Conservation (phyloP, 2,329 filamentous ascomycete species). For the Alternaria novae-zelandiae region DNA sequence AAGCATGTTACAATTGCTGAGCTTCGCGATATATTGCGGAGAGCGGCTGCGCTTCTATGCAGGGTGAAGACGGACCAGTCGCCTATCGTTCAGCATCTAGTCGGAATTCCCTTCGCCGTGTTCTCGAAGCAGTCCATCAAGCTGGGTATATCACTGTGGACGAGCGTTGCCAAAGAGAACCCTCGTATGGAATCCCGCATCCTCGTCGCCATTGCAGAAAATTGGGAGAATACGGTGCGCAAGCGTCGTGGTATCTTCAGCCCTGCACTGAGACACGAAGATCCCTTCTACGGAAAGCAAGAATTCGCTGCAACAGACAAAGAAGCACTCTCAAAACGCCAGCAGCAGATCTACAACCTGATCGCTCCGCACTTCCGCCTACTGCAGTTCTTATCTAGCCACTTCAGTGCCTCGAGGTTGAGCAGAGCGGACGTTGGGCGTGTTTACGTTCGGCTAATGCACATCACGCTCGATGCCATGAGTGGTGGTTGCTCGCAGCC, state of each 20-base stretch:
- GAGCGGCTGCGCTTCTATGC: constrained; percentile 86
- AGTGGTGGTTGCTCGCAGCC: constrained; percentile 72
- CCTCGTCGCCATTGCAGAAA: constrained; percentile 82
- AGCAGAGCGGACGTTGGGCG: constrained; percentile 81
- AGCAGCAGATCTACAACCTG: constrained; percentile 80
- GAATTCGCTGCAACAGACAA: constrained; percentile 94
- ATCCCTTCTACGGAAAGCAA: constrained; percentile 89
- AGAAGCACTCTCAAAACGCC: constrained; percentile 72
- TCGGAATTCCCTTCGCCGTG: constrained; percentile 88
- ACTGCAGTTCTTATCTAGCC: constrained; percentile 88
- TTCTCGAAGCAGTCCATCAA: constrained; percentile 97
- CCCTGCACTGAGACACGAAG: constrained; percentile 70
- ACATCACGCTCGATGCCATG: constrained; percentile 77
- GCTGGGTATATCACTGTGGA: constrained; percentile 92
- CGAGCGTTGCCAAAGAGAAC: constrained; percentile 96
- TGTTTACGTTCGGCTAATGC: constrained; percentile 81
- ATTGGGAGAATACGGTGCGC: constrained; percentile 86
- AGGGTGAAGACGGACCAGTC: constrained; percentile 76
- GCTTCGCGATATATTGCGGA: constrained; percentile 79
- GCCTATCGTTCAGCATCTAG: constrained; percentile 82
- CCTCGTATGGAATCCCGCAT: constrained; percentile 85
- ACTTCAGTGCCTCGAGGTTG: constrained; percentile 91
- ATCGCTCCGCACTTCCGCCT: constrained; percentile 86
- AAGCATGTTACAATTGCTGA: constrained; percentile 75
- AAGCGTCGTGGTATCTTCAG: constrained; percentile 83